These are phyloP conservation scores for Udeniomyces megalosporus DNA, from an alignment of 768 basidiomycete genomes.

Conservation along the genomic window DNA sequence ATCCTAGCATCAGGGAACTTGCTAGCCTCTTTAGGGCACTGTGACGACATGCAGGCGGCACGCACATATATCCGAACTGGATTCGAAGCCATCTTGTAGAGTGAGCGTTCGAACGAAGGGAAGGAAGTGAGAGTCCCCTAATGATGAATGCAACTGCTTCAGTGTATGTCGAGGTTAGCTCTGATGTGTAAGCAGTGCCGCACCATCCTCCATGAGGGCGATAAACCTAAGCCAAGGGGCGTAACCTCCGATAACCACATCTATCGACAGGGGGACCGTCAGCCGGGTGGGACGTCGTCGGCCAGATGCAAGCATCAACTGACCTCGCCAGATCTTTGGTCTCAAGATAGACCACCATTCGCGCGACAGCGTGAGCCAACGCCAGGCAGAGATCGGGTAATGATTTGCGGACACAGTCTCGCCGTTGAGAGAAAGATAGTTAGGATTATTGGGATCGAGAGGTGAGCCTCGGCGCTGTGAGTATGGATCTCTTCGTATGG, in stretches of 20 bases:
- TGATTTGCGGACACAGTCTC: conserved; percentile 21
- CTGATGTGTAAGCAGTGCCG: too few relatives aligned
- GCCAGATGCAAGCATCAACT: too few relatives aligned
- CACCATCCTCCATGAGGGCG: not conserved
- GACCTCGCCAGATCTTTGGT: conserved; percentile 17
- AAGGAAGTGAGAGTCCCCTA: not conserved
- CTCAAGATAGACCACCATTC: conserved; percentile 23
- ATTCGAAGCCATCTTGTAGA: not conserved
- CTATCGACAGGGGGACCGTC: too few relatives aligned
- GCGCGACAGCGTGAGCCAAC: conserved; percentile 18
- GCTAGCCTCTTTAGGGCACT: too few relatives aligned
- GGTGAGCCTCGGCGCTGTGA: conserved; percentile 17
- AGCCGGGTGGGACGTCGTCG: too few relatives aligned
- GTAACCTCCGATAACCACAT: conserved; percentile 12
- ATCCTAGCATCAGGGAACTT: too few relatives aligned
- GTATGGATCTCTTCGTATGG: conserved; percentile 16
- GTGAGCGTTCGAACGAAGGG: conserved; percentile 5
- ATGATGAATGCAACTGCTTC: not conserved
- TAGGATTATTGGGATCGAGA: conserved; percentile 18
- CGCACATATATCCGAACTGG: conserved; percentile 11
- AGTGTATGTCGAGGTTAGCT: too few relatives aligned
- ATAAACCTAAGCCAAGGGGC: conserved; percentile 1
- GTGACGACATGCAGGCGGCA: too few relatives aligned
- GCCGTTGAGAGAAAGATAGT: conserved; percentile 21
- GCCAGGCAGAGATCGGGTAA: conserved; percentile 22